phyloP scores from a whole-genome alignment of 2,329 filamentous ascomycete genomes.

The Penicillium palitans region DNA sequence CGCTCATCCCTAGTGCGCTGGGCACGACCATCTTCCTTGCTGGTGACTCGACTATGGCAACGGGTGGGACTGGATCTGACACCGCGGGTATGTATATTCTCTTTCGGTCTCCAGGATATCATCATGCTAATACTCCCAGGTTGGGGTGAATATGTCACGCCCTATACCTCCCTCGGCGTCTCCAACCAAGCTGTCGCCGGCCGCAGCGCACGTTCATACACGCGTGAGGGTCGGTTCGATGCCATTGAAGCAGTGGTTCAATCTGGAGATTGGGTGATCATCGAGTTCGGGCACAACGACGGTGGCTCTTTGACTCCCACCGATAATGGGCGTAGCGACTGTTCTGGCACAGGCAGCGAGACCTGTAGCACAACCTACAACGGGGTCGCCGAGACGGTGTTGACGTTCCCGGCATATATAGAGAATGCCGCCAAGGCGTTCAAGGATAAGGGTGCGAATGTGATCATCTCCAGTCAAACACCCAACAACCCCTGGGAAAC shows the following conservation, averaged over 20 bases:
- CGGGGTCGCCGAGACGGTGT: conserved; percentile 55
- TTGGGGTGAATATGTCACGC: conserved; percentile 64
- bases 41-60: conserved; percentile 41
- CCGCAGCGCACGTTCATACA: conserved; percentile 66
- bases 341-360: conserved; percentile 55
- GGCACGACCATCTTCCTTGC: conserved; percentile 34
- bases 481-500: conserved; percentile 65
- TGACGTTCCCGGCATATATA: conserved; percentile 63
- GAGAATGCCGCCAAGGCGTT: conserved; percentile 57
- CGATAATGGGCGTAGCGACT: conserved; percentile 65
- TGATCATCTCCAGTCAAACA: conserved; percentile 60
- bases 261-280: conserved; percentile 65
- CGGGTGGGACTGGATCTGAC: conserved; percentile 20
- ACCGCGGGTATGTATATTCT: conserved; percentile 25
- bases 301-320: conserved; percentile 56
- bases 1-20: conserved; percentile 25
- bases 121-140: conserved; percentile 40
- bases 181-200: conserved; percentile 67
- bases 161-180: conserved; percentile 50
- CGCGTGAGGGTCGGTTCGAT: conserved; percentile 64
- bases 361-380: conserved; percentile 56
- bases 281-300: conserved; percentile 74
- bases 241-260: conserved; percentile 55
- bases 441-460: conserved; percentile 59
- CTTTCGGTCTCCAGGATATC: background rate